Conservation (phyloP, 2,329 filamentous ascomycete genomes). For the Trichophyton simii region DNA sequence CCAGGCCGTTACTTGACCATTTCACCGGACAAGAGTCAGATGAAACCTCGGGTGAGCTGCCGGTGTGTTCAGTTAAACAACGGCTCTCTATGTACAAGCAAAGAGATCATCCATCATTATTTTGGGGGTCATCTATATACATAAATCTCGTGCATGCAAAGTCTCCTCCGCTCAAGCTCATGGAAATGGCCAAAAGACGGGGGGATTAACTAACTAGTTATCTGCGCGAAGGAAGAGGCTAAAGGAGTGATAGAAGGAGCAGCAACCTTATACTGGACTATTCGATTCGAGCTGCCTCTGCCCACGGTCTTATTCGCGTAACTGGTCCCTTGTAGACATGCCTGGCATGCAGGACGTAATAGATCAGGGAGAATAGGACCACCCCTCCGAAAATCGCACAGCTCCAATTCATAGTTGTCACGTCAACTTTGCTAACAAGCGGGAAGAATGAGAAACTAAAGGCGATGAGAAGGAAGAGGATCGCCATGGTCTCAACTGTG, state of each 20-base stretch:
- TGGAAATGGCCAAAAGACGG: too few species aligned
- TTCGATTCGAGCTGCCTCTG: slow-evolving; percentile 5
- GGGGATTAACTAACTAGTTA: too few species aligned
- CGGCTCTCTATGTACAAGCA: too few species aligned
- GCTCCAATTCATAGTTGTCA: slow-evolving; percentile 17
- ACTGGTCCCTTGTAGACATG: slow-evolving; percentile 22
- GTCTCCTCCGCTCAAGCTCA: too few species aligned
- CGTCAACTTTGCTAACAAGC: slow-evolving; percentile 1
- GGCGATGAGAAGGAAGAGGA: slow-evolving; percentile 11
- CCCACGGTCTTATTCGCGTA: slow-evolving; percentile 13
- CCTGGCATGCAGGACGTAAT: slow-evolving; percentile 25
- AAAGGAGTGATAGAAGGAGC: neutral
- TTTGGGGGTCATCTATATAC: too few species aligned
- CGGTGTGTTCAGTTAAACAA: too few species aligned
- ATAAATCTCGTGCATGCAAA: too few species aligned
- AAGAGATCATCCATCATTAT: too few species aligned
- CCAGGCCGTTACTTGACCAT: too few species aligned
- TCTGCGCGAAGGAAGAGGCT: neutral
- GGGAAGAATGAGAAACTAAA: slow-evolving; percentile 14
- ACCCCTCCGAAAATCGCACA: slow-evolving; percentile 32
- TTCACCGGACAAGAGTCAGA: too few species aligned
- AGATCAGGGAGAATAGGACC: slow-evolving; percentile 27
- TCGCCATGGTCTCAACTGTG: slow-evolving; percentile 10
- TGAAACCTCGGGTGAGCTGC: too few species aligned
- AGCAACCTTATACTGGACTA: neutral